phyloP scores from a whole-genome alignment of 2,329 filamentous ascomycete species.

The Byssochlamys sp. region DNA sequence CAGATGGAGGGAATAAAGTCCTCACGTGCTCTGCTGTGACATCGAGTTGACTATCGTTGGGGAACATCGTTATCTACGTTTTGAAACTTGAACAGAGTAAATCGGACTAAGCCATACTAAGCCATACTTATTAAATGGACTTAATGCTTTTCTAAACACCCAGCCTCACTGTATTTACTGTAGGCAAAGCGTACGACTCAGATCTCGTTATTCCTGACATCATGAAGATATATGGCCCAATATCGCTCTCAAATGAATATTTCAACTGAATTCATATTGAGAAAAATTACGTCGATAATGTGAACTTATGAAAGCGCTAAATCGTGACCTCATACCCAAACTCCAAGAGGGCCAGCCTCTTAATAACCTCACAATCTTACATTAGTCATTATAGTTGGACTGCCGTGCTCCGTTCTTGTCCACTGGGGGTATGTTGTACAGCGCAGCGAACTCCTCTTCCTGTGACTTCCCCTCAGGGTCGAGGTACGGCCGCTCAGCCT shows the following conservation, averaged over 20 bases:
- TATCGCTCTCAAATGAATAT: no score
- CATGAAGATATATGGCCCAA: no score
- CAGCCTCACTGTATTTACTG: background rate
- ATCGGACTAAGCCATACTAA: background rate
- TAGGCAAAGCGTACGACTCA: no score
- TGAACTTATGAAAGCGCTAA: background rate
- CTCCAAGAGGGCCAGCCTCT: background rate
- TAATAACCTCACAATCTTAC: background rate
- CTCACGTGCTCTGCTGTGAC: background rate
- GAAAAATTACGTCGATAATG: background rate
- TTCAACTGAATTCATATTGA: background rate
- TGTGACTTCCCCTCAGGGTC: constrained; percentile 41
- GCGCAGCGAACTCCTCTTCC: constrained; percentile 43
- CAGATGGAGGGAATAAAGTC: background rate
- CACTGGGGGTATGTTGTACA: constrained; percentile 41
- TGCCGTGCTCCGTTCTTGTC: constrained; percentile 49
- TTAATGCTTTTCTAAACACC: background rate
- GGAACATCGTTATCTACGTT: background rate
- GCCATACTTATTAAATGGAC: background rate
- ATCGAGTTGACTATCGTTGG: background rate
- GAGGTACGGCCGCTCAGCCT: constrained; percentile 40
- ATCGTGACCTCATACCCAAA: background rate
- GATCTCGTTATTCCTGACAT: no score
- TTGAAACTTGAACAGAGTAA: no score
- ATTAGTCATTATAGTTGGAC: constrained; percentile 50